These are phyloP conservation scores for Emericellopsis terricola DNA, from an alignment of 495 filamentous ascomycete species.

Conservation along the genomic window DNA sequence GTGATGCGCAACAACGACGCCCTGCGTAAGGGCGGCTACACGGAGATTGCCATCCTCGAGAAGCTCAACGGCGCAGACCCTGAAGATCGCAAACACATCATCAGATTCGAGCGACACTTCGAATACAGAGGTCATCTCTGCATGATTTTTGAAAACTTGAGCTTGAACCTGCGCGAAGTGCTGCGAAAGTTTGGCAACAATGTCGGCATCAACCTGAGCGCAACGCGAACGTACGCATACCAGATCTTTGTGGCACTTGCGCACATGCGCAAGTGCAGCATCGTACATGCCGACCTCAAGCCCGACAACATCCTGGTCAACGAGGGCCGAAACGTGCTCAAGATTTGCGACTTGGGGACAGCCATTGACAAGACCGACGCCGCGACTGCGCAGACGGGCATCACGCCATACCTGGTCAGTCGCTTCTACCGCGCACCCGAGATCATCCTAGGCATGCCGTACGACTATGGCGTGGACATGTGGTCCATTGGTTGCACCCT, in stretches of 20 bases:
- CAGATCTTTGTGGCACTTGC: conserved; percentile 85
- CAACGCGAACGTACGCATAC: conserved; percentile 73
- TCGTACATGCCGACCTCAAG: conserved; percentile 90
- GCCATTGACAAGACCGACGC: conserved; percentile 72
- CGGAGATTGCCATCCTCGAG: conserved; percentile 80
- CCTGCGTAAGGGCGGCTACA: conserved; percentile 81
- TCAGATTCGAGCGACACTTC: conserved; percentile 71
- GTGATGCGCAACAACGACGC: conserved; percentile 90
- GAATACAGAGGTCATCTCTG: conserved; percentile 92
- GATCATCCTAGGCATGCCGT: conserved; percentile 88
- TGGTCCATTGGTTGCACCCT: conserved; percentile 96
- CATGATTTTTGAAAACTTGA: conserved; percentile 91
- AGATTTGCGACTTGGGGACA: conserved; percentile 91
- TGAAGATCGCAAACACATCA: conserved; percentile 81
- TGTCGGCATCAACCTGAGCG: conserved; percentile 72
- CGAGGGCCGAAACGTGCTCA: conserved; percentile 66
- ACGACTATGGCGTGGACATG: conserved; percentile 87
- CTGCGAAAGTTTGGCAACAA: conserved; percentile 93
- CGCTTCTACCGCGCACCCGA: conserved; percentile 95
- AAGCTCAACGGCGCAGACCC: conserved; percentile 69
- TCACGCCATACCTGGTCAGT: conserved; percentile 85
- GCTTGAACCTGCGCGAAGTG: conserved; percentile 86
- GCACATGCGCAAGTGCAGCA: conserved; percentile 75
- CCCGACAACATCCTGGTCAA: conserved; percentile 93
- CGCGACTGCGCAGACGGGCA: conserved; percentile 48